Base-by-base conservation (phyloP, 371 early-diverging fungal genomes). In the Mucor indicus region DNA sequence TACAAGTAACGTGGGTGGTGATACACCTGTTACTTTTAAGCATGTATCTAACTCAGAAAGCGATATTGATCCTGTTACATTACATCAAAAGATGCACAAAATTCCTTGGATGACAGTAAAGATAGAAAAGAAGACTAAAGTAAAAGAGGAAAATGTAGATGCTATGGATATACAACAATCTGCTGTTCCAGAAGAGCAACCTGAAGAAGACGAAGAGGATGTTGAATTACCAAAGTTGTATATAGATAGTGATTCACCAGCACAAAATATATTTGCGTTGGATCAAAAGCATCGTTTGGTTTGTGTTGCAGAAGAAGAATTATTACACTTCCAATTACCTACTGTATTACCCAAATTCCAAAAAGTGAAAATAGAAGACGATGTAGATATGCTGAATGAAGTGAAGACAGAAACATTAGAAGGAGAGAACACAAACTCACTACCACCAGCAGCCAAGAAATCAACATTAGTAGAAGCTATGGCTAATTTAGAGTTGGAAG, bases 181-280 rank as follows among this genome's bases (percentile, higher is more conserved):
- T 8, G 30, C 6, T 29, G 30, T 29, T 8, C 30, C 30, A 8
- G 30, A 23, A 30, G 13, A 16, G 20, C 23, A 29, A 20, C 42
- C 50, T 8, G 45, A 49, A 36, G 48, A 36, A 46, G 51, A 54
- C 2, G 45, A 41, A 19, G 39, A 5, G 3, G 10, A 4, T 5
- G 16, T 13, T 3, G 24, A 12, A n/a, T 22, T 42, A 19, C 47
- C 43, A 3, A 38, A 29, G 11, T 2, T 51, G 1, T 42, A 50
- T 6, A 78, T 78, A 65, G 62, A 75, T 32, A 64, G 66, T 21
- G 75, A 76, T 51, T 52, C 73, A 31, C 69, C 73, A 9, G 73
- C 73, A 20, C 69, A 64, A 48, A 55, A 69, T 33, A 55, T 72
- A 4, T 69, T 75, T 58, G 71, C 55, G 16, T 46, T 69, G 12